Percentiles rank a stretch among this genome's conserved stretches.
These are phyloP conservation scores for Ophiostoma fasciatum DNA, from an alignment of 2,329 filamentous ascomycete genomes.

Conservation along the genomic window DNA sequence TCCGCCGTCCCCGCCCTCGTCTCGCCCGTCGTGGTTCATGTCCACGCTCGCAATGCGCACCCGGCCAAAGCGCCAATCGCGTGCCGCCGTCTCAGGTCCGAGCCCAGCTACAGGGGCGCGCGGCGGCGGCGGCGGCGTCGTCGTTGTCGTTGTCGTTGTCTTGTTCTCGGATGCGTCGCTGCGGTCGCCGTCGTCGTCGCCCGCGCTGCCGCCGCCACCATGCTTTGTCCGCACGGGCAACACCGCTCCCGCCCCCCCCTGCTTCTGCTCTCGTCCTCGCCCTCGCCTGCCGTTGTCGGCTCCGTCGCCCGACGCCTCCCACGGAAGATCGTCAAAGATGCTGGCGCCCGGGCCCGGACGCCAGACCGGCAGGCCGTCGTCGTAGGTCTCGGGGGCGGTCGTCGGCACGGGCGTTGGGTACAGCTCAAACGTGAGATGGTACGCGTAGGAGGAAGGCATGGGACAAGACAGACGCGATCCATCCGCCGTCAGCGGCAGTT, in stretches of 20 bases:
- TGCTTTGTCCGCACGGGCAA: background rate
- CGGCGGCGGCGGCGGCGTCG: conserved; percentile 3
- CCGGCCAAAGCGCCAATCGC: conserved; percentile 71
- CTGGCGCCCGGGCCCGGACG: conserved; percentile 30
- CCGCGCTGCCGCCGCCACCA: background rate
- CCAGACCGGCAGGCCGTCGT: conserved; percentile 24
- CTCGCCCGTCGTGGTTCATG: conserved; percentile 26
- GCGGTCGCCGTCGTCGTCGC: background rate
- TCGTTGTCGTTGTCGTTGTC: background rate
- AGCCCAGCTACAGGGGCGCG: conserved; percentile 28
- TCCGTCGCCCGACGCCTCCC: conserved; percentile 24
- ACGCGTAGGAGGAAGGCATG: conserved; percentile 48
- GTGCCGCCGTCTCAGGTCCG: conserved; percentile 31
- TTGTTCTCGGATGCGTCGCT: background rate
- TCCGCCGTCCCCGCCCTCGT: conserved; percentile 7
- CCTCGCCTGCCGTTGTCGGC: background rate
- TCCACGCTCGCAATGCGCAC: conserved; percentile 72
- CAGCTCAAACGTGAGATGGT: conserved; percentile 52
- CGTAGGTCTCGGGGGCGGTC: background rate
- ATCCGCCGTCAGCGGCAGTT: too few species aligned
- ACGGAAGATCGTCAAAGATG: conserved; percentile 42
- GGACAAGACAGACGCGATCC: background rate
- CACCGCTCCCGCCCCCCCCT: too few species aligned
- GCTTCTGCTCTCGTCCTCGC: too few species aligned
- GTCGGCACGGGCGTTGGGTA: conserved; percentile 29